These are phyloP conservation scores for Yarrowia alimentaria DNA, from an alignment of 805 yeast species.

Conservation along the genomic window DNA sequence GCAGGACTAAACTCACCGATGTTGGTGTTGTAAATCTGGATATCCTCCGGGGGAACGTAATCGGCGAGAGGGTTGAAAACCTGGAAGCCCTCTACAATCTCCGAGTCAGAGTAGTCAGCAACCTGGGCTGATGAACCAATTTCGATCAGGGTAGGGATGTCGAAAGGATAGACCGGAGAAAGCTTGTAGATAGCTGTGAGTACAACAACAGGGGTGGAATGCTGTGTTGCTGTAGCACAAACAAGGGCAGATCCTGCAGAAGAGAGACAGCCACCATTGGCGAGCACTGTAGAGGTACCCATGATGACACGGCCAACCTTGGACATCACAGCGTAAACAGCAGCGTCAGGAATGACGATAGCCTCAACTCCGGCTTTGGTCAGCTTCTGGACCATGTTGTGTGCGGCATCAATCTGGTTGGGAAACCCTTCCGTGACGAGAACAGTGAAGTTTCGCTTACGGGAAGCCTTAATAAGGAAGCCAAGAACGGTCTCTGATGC, in stretches of 20 bases:
- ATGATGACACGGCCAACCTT: conserved; percentile 94
- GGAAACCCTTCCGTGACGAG: conserved; percentile 87
- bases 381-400: conserved; percentile 71
- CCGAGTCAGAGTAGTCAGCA: conserved; percentile 67
- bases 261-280: conserved; percentile 92
- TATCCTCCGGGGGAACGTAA: conserved; percentile 88
- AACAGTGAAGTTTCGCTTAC: conserved; percentile 88
- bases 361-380: conserved; percentile 87
- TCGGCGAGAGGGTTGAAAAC: conserved; percentile 87
- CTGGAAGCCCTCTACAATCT: conserved; percentile 67
- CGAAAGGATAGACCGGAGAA: conserved; percentile 89
- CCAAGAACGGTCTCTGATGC: conserved; percentile 84
- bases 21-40: conserved; percentile 91
- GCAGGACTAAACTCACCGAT: conserved; percentile 96
- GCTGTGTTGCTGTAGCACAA: conserved; percentile 93
- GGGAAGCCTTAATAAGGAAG: conserved; percentile 79
- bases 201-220: conserved; percentile 92
- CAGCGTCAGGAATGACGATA: conserved; percentile 86
- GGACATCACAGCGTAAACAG: conserved; percentile 93
- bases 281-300: conserved; percentile 89
- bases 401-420: conserved; percentile 75
- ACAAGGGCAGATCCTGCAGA: conserved; percentile 89
- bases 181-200: conserved; percentile 92
- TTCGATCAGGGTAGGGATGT: conserved; percentile 77
- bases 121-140: conserved; percentile 94